phyloP scores from a whole-genome alignment of 1,284 basidiomycete species.

The Trametes hirsuta region DNA sequence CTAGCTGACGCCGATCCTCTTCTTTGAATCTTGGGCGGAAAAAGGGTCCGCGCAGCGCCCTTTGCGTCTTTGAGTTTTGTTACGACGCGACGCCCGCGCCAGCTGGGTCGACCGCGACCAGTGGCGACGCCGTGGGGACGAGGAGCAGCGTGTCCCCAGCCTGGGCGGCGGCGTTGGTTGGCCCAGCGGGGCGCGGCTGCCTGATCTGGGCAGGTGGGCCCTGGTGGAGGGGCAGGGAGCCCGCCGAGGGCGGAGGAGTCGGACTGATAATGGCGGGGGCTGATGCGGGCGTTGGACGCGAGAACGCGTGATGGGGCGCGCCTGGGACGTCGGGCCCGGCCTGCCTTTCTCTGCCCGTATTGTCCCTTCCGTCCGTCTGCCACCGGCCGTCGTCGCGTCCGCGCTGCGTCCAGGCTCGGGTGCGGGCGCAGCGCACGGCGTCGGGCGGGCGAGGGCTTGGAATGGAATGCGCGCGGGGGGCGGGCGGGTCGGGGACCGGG shows the following conservation, averaged over 20 bases:
- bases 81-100: too few species aligned
- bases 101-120: too few species aligned
- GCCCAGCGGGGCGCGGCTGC: not conserved
- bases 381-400: not conserved
- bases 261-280: constrained; percentile 4
- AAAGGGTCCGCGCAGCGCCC: not conserved
- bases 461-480: not conserved
- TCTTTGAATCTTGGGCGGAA: not conserved
- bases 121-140: too few species aligned
- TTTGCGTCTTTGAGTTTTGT: too few species aligned
- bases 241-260: constrained; percentile 1
- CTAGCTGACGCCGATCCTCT: constrained; percentile 5
- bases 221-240: not conserved
- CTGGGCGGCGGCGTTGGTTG: not conserved
- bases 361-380: constrained; percentile 3
- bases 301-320: constrained; percentile 19
- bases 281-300: constrained; percentile 24
- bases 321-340: not conserved
- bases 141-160: too few species aligned
- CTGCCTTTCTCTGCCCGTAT: constrained; percentile 15
- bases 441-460: not conserved
- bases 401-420: not conserved
- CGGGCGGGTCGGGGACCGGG: not conserved
- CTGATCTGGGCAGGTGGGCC: constrained; percentile 11
- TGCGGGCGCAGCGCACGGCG: not conserved